Percentiles rank a stretch among this genome's conserved stretches.
Evolutionary conservation across 2,329 filamentous ascomycete genomes (phyloP).

Genomic region (Bertia moriformis): DNA sequence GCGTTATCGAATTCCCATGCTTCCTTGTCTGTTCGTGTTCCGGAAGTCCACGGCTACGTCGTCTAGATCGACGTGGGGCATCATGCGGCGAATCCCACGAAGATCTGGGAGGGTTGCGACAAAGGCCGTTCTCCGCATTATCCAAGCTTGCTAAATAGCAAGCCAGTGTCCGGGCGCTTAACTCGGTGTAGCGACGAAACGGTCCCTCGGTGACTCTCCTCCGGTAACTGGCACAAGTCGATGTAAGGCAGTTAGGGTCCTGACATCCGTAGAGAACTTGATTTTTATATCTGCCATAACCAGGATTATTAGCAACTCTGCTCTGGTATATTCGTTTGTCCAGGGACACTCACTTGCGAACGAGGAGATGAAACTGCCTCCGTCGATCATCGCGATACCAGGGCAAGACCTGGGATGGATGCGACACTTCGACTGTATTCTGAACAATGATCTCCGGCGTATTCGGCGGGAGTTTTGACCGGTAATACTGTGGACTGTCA

Average conservation of each 20-base stretch:
- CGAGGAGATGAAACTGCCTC: slow-evolving; percentile 44
- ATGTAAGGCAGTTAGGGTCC: slow-evolving; percentile 49
- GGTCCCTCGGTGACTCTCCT: slow-evolving; percentile 54
- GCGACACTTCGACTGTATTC: slow-evolving; percentile 20
- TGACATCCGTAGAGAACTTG: slow-evolving; percentile 76
- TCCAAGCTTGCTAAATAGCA: slow-evolving; percentile 69
- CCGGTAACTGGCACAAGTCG: slow-evolving; percentile 70
- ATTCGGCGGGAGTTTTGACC: slow-evolving; percentile 21
- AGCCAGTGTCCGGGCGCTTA: slow-evolving; percentile 70
- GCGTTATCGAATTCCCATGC: no score
- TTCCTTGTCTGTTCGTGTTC: no score
- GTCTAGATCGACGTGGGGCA: slow-evolving; percentile 12
- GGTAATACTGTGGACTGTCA: slow-evolving; percentile 10
- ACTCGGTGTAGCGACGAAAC: slow-evolving; percentile 63
- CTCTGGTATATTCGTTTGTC: background rate
- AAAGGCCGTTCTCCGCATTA: slow-evolving; percentile 58
- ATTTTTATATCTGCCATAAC: slow-evolving; percentile 55
- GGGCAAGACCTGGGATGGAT: slow-evolving; percentile 17
- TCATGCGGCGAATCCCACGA: slow-evolving; percentile 12
- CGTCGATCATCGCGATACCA: slow-evolving; percentile 22
- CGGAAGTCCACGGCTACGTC: slow-evolving; percentile 4
- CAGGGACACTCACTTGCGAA: slow-evolving; percentile 41
- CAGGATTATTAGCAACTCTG: slow-evolving; percentile 2
- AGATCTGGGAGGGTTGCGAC: slow-evolving; percentile 28
- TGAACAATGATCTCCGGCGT: slow-evolving; percentile 19